These are phyloP conservation scores for Penicillium ochrochloron DNA, from an alignment of 495 filamentous ascomycete species.

Conservation along the genomic window DNA sequence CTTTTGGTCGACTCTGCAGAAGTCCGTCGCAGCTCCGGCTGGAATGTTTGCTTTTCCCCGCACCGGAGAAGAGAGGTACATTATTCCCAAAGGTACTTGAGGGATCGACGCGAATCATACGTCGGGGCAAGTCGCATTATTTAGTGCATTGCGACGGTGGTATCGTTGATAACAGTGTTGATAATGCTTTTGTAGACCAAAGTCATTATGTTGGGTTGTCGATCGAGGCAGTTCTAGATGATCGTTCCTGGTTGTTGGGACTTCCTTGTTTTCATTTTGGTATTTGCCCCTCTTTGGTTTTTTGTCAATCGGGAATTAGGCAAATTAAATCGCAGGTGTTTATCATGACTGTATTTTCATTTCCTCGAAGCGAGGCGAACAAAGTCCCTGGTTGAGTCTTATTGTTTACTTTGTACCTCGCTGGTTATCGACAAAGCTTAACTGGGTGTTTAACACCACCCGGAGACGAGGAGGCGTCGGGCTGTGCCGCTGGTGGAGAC, in stretches of 20 bases:
- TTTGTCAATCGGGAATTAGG: not conserved
- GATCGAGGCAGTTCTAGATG: not conserved
- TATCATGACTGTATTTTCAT: not conserved
- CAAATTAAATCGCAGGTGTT: not conserved
- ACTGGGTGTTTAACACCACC: too few relatives aligned
- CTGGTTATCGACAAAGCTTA: not conserved
- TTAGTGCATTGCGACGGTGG: constrained; percentile 23
- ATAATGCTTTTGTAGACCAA: not conserved
- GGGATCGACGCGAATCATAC: constrained; percentile 19
- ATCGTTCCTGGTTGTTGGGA: too few relatives aligned
- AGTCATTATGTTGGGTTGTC: not conserved
- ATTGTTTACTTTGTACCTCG: too few relatives aligned
- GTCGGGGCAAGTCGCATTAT: constrained; percentile 25
- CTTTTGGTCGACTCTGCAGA: not conserved
- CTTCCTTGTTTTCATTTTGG: not conserved
- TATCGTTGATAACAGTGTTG: constrained; percentile 20
- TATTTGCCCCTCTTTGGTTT: not conserved
- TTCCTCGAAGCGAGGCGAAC: too few relatives aligned
- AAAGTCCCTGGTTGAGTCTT: too few relatives aligned
- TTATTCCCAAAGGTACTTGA: not conserved
- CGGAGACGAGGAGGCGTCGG: not conserved
- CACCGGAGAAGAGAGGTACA: constrained; percentile 19
- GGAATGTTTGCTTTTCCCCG: constrained; percentile 25
- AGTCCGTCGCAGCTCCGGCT: not conserved
- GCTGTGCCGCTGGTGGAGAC: not conserved